phyloP scores from a whole-genome alignment of 805 yeast species.

The Wickerhamomyces xylosicus region DNA sequence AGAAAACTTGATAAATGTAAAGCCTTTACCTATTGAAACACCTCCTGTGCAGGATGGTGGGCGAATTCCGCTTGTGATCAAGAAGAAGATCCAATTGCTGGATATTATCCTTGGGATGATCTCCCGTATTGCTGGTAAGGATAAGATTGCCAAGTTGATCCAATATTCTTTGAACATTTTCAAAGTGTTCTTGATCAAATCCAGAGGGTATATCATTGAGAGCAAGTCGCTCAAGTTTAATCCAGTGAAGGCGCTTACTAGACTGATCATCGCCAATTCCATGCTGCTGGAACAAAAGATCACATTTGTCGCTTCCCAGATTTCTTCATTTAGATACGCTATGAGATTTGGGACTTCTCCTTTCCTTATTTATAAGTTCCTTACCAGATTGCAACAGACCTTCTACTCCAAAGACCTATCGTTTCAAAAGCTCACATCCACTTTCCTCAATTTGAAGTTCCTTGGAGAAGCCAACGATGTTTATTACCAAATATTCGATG shows the following conservation, averaged over 20 bases:
- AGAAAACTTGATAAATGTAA: background rate
- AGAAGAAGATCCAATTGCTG: background rate
- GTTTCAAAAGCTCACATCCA: constrained; percentile 13
- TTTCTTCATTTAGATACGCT: constrained; percentile 53
- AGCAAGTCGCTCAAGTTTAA: constrained; percentile 19
- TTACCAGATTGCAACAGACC: constrained; percentile 12
- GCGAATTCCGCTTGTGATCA: background rate
- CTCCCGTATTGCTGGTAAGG: constrained; percentile 47
- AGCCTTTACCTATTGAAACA: background rate
- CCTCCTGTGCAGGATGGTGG: background rate
- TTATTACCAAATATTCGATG: constrained; percentile 61
- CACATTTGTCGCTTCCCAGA: constrained; percentile 34
- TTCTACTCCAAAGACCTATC: constrained; percentile 7
- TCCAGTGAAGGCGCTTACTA: constrained; percentile 15
- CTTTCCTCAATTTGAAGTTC: constrained; percentile 33
- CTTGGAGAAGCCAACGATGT: constrained; percentile 43
- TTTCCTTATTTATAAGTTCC: constrained; percentile 32
- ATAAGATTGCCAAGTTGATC: constrained; percentile 54
- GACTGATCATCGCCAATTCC: constrained; percentile 17
- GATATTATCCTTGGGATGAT: background rate
- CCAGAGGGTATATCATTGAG: constrained; percentile 21
- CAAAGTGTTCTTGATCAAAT: constrained; percentile 32
- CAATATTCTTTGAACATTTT: constrained; percentile 49
- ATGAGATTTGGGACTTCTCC: constrained; percentile 66
- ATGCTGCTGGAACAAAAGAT: constrained; percentile 26